Evolutionary conservation across 331 rosid genomes (phyloP), one percentile per base, ranked within the genome.

Genomic region (Pyrus hybrid): DNA sequence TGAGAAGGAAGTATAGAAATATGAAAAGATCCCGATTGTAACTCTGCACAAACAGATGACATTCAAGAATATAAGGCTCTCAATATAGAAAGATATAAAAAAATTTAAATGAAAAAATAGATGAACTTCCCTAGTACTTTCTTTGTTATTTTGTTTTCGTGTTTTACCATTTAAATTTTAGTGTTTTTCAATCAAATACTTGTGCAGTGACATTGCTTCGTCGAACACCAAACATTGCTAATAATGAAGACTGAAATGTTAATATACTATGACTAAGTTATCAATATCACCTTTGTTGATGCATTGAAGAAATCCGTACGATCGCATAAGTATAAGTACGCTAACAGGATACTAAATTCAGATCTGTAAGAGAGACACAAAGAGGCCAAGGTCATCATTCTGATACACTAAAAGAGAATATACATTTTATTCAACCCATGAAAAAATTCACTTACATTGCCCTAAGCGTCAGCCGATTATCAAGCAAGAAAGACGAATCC

Each of bases 1-100:
- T 92, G 85, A 92, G 93, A 81, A 92, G 97, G 84, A 84, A 84
- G 78, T 92, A 89, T 66, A 95, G 93, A 83, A 95, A 95, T 72
- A 87, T 45, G 89, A 93, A 93, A 66, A 95, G 87, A 82, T 95
- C 99, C 84, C 97, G 91, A 73, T 90, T 95, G 89, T 90, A 95
- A 84, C 85, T 90, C 99, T 95, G 99, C 86, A 88, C 56, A 82
- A 77, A 68, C 73, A 68, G 57, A 83, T 17, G 16, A 76, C 77
- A 20, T 22, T 37, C 74, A 30, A 75, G 12, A 12, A 71, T 20
- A 53, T 54, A 77, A 54, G 68, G 12, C 21, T 26, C 7, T 37
- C 13, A 63, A 67, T 51, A 72, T 5, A 56, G 4, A 41, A 58
- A 58, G 2, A n/a, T 25, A 10, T 26, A 26, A 26, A 26, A 26